A percentile compares a stretch with the other conserved stretches of the same genome.
Evolutionary conservation across 495 filamentous ascomycete genomes (phyloP).

Genomic region (Rusavskia elegans): DNA sequence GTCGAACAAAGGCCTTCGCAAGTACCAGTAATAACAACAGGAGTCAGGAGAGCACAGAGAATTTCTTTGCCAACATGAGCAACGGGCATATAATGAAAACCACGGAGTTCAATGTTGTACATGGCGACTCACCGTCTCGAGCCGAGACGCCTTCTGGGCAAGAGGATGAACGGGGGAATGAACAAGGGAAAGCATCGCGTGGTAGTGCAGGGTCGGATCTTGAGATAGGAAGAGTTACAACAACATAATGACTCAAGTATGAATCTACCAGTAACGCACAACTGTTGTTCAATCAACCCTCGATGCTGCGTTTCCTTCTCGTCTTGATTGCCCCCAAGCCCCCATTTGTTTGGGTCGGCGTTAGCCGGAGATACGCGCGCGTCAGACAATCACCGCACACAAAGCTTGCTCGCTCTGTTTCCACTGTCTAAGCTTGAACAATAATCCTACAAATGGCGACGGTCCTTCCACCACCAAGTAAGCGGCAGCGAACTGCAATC

Average conservation of each 20-base stretch:
- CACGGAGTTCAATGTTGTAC: background rate
- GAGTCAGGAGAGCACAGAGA: background rate
- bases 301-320: no score
- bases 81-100: background rate
- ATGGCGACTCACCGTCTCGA: background rate
- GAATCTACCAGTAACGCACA: no score
- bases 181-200: background rate
- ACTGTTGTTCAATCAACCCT: no score
- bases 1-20: background rate
- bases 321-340: background rate
- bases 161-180: background rate
- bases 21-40: background rate
- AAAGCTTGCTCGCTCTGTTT: background rate
- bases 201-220: no score
- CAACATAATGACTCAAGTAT: no score
- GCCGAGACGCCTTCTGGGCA: background rate
- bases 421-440: no score
- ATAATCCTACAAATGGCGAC: conserved; percentile 58
- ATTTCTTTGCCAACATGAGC: background rate
- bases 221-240: no score
- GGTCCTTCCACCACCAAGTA: conserved; percentile 73
- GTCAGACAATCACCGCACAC: background rate
- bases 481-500: conserved; percentile 66
- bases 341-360: background rate
- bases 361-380: background rate